phyloP scores from a whole-genome alignment of 495 filamentous ascomycete species.

The Trypethelium eluteriae region DNA sequence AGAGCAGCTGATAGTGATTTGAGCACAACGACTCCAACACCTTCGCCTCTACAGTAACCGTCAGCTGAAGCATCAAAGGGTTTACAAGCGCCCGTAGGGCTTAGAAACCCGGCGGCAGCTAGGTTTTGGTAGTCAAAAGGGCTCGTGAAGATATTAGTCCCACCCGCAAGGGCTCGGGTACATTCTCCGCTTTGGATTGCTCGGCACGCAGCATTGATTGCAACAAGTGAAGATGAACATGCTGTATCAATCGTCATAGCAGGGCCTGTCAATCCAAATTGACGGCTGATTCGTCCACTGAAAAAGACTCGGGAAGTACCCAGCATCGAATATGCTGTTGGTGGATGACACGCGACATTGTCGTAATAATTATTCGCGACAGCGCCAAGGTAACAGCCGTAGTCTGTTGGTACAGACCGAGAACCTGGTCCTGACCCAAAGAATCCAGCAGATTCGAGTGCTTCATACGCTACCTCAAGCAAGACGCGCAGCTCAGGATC shows the following conservation, averaged over 20 bases:
- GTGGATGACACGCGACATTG: neutral
- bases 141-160: slow-evolving; percentile 35
- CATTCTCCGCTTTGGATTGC: slow-evolving; percentile 32
- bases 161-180: slow-evolving; percentile 37
- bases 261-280: slow-evolving; percentile 10
- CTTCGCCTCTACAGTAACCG: slow-evolving; percentile 38
- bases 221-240: slow-evolving; percentile 33
- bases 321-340: neutral
- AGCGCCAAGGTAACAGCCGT: neutral
- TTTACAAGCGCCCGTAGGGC: slow-evolving; percentile 35
- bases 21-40: slow-evolving; percentile 30
- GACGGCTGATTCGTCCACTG: slow-evolving; percentile 31
- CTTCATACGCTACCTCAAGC: slow-evolving; percentile 37
- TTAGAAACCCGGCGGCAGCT: slow-evolving; percentile 32
- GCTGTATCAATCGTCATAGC: slow-evolving; percentile 26
- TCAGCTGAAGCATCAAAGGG: slow-evolving; percentile 36
- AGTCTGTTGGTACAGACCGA: slow-evolving; percentile 13
- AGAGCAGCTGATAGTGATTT: slow-evolving; percentile 32
- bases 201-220: slow-evolving; percentile 34
- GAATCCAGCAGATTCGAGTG: slow-evolving; percentile 36
- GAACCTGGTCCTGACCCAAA: slow-evolving; percentile 24
- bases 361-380: neutral
- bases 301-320: slow-evolving; percentile 21
- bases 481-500: slow-evolving; percentile 37
- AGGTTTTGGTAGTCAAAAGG: slow-evolving; percentile 32